These are phyloP conservation scores for Puccinia horiana DNA, from an alignment of 1,284 basidiomycete genomes.

Conservation along the genomic window DNA sequence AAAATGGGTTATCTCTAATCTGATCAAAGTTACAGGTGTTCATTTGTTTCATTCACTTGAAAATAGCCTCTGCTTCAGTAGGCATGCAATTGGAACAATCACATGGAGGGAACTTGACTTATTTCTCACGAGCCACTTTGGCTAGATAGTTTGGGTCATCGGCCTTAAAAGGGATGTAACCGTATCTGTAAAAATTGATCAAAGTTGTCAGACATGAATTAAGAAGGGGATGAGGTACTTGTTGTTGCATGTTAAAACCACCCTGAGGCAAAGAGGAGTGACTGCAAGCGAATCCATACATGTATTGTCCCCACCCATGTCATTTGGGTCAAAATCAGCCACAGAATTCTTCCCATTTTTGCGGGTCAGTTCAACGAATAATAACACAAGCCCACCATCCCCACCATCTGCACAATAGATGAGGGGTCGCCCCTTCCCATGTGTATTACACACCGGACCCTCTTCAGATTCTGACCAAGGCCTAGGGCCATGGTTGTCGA, in stretches of 20 bases:
- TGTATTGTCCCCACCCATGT: not conserved
- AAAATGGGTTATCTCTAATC: not conserved
- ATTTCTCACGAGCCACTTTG: not conserved
- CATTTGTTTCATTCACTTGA: not conserved
- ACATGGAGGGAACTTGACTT: not conserved
- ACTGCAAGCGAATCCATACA: not conserved
- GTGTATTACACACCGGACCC: not conserved
- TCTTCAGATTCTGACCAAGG: not conserved
- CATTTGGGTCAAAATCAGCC: not conserved
- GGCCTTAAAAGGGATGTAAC: not conserved
- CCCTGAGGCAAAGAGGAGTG: not conserved
- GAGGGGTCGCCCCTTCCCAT: not conserved
- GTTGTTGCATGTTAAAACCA: not conserved
- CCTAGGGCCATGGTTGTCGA: constrained; percentile 10
- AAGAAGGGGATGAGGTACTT: not conserved
- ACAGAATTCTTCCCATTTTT: not conserved
- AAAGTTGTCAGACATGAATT: not conserved
- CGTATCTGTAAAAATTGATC: not conserved
- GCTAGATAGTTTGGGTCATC: not conserved
- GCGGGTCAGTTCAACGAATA: not conserved
- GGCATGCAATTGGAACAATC: not conserved
- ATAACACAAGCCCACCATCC: not conserved
- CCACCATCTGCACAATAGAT: constrained; percentile 7
- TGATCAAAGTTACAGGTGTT: not conserved
- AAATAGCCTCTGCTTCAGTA: not conserved